Evolutionary conservation across 2,329 filamentous ascomycete species (phyloP).

Genomic region (Clarireedia monteithiana): DNA sequence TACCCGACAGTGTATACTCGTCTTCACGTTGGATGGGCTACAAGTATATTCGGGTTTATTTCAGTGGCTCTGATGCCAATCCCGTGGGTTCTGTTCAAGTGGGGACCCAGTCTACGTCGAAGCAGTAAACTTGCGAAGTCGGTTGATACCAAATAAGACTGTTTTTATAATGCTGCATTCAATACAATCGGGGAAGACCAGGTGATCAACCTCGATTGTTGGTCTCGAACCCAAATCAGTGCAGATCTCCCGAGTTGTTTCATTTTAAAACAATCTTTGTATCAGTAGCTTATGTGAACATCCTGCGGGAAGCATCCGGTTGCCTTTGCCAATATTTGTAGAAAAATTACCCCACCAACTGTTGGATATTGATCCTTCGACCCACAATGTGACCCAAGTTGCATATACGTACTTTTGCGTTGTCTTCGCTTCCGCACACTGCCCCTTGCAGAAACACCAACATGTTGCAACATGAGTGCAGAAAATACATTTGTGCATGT

Average conservation of each 20-base stretch:
- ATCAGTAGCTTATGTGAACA: too few species aligned
- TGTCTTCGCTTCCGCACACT: neutral
- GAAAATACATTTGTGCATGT: neutral
- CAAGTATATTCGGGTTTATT: conserved; percentile 35
- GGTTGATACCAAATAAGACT: too few species aligned
- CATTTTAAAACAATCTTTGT: too few species aligned
- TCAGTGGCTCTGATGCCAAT: conserved; percentile 40
- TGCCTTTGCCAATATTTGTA: too few species aligned
- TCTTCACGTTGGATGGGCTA: conserved; percentile 33
- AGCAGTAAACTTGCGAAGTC: neutral
- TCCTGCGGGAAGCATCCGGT: too few species aligned
- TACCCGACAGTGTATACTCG: conserved; percentile 25
- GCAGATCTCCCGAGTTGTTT: too few species aligned
- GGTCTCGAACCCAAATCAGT: too few species aligned
- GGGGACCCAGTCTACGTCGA: conserved; percentile 27
- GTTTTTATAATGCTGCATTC: too few species aligned
- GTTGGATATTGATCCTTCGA: neutral
- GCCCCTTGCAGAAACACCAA: neutral
- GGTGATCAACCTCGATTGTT: too few species aligned
- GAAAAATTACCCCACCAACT: too few species aligned
- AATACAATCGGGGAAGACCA: too few species aligned
- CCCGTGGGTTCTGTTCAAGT: conserved; percentile 47
- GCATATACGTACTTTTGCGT: neutral
- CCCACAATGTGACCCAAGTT: neutral
- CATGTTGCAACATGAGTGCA: neutral